Evolutionary conservation across 2,329 filamentous ascomycete species (phyloP).

Genomic region (Sclerotinia trifoliorum): DNA sequence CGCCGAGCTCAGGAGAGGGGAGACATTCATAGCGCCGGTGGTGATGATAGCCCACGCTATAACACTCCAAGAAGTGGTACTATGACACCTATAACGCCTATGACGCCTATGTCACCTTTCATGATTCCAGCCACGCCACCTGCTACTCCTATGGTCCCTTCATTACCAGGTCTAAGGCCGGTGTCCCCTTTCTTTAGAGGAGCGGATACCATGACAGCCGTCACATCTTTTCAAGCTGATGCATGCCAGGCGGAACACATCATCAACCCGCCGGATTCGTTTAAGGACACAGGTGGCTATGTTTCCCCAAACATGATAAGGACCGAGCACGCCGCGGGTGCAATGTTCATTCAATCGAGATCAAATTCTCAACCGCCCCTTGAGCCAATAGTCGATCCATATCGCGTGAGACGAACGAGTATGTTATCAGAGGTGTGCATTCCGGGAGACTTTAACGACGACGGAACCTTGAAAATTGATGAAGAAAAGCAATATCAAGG

Average conservation of each 20-base stretch:
- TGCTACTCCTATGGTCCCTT: not conserved
- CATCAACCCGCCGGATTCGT: not conserved
- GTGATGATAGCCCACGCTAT: slow-evolving; percentile 29
- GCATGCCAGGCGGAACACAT: slow-evolving; percentile 26
- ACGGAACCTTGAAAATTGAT: slow-evolving; percentile 3
- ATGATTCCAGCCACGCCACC: not conserved
- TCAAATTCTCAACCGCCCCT: slow-evolving; percentile 4
- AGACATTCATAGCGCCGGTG: slow-evolving; percentile 36
- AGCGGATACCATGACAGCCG: not conserved
- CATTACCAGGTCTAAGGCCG: not conserved
- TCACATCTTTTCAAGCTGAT: slow-evolving; percentile 2
- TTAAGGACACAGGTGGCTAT: slow-evolving; percentile 9
- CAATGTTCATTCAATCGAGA: slow-evolving; percentile 18
- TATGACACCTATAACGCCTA: slow-evolving; percentile 20
- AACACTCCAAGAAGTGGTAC: slow-evolving; percentile 32
- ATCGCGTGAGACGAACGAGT: slow-evolving; percentile 2
- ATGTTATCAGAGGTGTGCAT: slow-evolving; percentile 24
- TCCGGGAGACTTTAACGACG: slow-evolving; percentile 4
- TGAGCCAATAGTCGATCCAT: slow-evolving; percentile 6
- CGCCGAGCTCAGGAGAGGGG: slow-evolving; percentile 35
- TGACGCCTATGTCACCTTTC: not conserved
- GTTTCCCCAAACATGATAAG: slow-evolving; percentile 19
- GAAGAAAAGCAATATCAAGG: not conserved
- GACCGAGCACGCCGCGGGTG: slow-evolving; percentile 4
- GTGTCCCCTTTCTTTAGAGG: slow-evolving; percentile 8